These are phyloP conservation scores for Penicillium tannophilum DNA, from an alignment of 495 filamentous ascomycete species.

Conservation along the genomic window DNA sequence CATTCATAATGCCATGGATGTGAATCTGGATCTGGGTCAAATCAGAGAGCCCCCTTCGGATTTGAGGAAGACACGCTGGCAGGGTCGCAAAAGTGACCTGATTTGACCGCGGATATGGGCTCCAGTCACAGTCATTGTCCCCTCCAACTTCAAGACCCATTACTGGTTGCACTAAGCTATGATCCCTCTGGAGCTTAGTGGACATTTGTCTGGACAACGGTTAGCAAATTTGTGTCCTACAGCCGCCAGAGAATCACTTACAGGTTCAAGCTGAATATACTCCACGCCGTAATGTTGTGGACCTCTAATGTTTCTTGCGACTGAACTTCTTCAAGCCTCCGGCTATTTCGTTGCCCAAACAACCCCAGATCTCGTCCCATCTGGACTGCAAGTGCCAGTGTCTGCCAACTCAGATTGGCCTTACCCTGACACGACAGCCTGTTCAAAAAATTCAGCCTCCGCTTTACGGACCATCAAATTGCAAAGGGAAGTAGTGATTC, in stretches of 20 bases:
- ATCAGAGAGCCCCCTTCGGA: conserved; percentile 26
- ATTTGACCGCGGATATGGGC: conserved; percentile 43
- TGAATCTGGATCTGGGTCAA: conserved; percentile 32
- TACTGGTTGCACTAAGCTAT: conserved; percentile 26
- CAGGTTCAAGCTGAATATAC: conserved; percentile 38
- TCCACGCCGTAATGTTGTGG: conserved; percentile 37
- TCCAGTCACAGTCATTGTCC: conserved; percentile 33
- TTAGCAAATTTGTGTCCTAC: neutral
- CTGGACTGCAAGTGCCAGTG: conserved; percentile 38
- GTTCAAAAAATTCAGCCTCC: neutral
- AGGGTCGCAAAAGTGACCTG: conserved; percentile 31
- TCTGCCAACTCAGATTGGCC: conserved; percentile 33
- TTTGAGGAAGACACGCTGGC: conserved; percentile 35
- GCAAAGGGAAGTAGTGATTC: neutral
- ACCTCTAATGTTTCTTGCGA: conserved; percentile 26
- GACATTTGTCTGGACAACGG: conserved; percentile 33
- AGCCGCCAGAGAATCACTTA: conserved; percentile 13
- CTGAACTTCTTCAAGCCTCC: conserved; percentile 12
- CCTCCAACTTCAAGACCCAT: conserved; percentile 21
- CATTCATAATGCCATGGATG: conserved; percentile 32
- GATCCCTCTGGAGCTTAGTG: conserved; percentile 28
- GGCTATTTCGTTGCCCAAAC: conserved; percentile 20
- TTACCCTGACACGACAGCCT: conserved; percentile 41
- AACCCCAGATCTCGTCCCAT: conserved; percentile 38
- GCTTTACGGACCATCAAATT: neutral